Conservation (phyloP, 2,329 filamentous ascomycete genomes). For the Fusarium bactridioides region DNA sequence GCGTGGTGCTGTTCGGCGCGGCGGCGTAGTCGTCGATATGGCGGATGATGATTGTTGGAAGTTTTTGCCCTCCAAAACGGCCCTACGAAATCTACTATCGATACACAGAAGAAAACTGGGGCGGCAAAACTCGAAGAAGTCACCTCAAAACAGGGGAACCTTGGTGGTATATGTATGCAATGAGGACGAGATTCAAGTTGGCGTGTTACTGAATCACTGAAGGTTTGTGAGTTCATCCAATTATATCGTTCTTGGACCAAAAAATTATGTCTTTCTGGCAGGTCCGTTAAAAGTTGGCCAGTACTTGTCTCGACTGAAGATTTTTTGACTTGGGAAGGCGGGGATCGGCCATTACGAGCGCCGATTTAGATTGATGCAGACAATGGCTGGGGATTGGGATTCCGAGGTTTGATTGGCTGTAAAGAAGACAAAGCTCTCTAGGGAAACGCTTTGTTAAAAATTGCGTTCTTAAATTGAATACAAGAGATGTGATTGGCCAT, state of each 20-base stretch:
- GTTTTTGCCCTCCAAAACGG: constrained; percentile 47
- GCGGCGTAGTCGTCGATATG: constrained; percentile 30
- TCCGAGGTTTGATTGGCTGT: neutral
- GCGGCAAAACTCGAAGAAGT: constrained; percentile 33
- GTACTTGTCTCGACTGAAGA: neutral
- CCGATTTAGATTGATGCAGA: neutral
- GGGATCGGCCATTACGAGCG: neutral
- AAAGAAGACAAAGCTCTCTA: neutral
- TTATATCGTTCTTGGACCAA: neutral
- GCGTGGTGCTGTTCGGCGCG: constrained; percentile 32
- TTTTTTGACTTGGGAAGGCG: neutral
- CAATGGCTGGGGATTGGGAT: neutral
- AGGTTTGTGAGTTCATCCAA: neutral
- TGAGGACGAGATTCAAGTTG: neutral
- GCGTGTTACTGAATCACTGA: neutral
- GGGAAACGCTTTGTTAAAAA: neutral
- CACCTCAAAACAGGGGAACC: constrained; percentile 18
- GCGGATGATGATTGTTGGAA: constrained; percentile 47
- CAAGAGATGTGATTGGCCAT: neutral
- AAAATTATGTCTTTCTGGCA: neutral
- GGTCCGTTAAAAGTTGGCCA: neutral
- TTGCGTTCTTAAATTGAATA: neutral
- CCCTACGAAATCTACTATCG: constrained; percentile 30
- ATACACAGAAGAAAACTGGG: constrained; percentile 50
- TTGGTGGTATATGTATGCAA: neutral